phyloP scores from a whole-genome alignment of 2,329 filamentous ascomycete genomes.

The Paecilomyces sp. region DNA sequence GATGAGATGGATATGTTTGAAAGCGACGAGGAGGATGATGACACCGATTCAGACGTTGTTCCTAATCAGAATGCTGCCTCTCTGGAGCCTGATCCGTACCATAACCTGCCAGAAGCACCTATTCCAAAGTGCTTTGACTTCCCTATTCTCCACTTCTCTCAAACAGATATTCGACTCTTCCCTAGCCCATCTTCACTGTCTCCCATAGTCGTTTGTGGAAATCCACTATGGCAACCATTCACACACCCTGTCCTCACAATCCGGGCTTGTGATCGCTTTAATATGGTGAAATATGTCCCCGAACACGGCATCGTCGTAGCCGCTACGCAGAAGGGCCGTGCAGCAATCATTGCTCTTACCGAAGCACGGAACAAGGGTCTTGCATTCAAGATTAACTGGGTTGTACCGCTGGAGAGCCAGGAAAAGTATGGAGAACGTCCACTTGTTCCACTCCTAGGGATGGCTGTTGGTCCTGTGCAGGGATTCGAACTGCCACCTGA shows the following conservation, averaged over 20 bases:
- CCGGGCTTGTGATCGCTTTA: conserved; percentile 43
- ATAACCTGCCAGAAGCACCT: conserved; percentile 4
- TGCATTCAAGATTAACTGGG: conserved; percentile 49
- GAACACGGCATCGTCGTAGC: conserved; percentile 53
- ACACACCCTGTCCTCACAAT: conserved; percentile 16
- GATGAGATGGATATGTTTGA: background rate
- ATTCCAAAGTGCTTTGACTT: conserved; percentile 21
- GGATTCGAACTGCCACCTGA: conserved; percentile 36
- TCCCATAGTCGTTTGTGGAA: conserved; percentile 23
- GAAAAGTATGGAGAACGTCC: conserved; percentile 40
- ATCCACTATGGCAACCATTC: conserved; percentile 21
- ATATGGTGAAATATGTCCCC: conserved; percentile 52
- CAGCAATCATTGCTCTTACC: conserved; percentile 48
- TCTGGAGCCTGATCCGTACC: conserved; percentile 3
- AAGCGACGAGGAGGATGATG: conserved; percentile 10
- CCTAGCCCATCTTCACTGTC: conserved; percentile 22
- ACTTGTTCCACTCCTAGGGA: conserved; percentile 42
- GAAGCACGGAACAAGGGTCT: conserved; percentile 25
- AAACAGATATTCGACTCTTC: conserved; percentile 30
- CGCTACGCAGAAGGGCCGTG: conserved; percentile 51
- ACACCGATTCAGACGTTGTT: conserved; percentile 4
- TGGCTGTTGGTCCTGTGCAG: conserved; percentile 52
- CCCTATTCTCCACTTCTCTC: conserved; percentile 36
- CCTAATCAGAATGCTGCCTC: conserved; percentile 2
- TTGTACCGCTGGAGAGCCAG: conserved; percentile 48